Percentiles rank a stretch among this genome's conserved stretches.
Evolutionary conservation across 2,329 filamentous ascomycete genomes (phyloP).

Genomic region (Tolypocladium tundrense): DNA sequence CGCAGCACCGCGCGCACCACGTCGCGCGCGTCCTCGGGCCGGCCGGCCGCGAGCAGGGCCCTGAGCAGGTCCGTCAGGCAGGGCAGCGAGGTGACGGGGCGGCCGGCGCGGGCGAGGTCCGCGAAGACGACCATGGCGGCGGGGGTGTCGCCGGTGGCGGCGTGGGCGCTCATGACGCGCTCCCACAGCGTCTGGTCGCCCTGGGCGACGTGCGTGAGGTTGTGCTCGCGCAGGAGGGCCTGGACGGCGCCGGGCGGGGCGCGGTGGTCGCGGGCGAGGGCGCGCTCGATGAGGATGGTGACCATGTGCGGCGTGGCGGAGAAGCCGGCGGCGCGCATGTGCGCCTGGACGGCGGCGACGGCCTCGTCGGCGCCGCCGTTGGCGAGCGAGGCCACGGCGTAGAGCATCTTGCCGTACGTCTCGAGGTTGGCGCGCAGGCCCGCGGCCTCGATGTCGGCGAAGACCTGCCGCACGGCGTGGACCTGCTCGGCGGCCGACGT

Average conservation of each 20-base stretch:
- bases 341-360: conserved; percentile 49
- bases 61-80: conserved; percentile 33
- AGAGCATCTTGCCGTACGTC: conserved; percentile 61
- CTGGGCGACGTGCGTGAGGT: conserved; percentile 23
- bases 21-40: conserved; percentile 16
- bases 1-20: conserved; percentile 21
- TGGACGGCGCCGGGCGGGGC: conserved; percentile 52
- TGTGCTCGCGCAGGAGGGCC: conserved; percentile 46
- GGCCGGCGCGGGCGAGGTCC: conserved; percentile 26
- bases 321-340: conserved; percentile 47
- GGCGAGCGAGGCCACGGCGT: conserved; percentile 29
- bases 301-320: conserved; percentile 55
- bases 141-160: conserved; percentile 37
- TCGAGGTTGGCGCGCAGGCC: conserved; percentile 50
- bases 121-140: conserved; percentile 40
- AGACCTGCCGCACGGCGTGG: conserved; percentile 38
- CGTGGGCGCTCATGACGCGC: conserved; percentile 58
- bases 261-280: conserved; percentile 48
- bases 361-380: conserved; percentile 33
- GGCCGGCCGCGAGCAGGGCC: conserved; percentile 15
- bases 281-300: conserved; percentile 61
- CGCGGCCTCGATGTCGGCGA: conserved; percentile 45
- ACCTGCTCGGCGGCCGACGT: conserved; percentile 37
- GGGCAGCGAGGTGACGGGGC: conserved; percentile 29
- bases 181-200: conserved; percentile 60